A percentile compares a stretch with the other conserved stretches of the same genome.
phyloP scores from a whole-genome alignment of 768 basidiomycete genomes.

The Phanerochaete carnosa region DNA sequence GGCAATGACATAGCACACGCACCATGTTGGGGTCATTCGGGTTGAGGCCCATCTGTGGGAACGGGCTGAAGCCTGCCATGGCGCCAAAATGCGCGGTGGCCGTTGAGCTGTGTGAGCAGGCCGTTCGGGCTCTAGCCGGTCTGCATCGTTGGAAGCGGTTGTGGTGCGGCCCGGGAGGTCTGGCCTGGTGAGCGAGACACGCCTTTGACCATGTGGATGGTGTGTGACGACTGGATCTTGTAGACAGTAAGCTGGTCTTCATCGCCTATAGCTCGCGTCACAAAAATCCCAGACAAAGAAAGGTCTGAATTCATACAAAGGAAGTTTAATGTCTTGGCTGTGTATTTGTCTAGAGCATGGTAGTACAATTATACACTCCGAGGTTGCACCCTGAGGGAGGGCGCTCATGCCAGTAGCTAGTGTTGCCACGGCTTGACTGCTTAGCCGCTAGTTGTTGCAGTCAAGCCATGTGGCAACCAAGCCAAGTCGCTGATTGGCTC shows the following conservation, averaged over 20 bases:
- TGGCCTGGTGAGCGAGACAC: slow-evolving; percentile 44
- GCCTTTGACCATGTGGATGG: slow-evolving; percentile 93
- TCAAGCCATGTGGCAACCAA: too few relatives aligned
- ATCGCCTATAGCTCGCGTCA: too few relatives aligned
- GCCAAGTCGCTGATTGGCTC: too few relatives aligned
- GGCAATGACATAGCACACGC: slow-evolving; percentile 19
- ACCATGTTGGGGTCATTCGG: slow-evolving; percentile 94
- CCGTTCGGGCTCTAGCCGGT: slow-evolving; percentile 87
- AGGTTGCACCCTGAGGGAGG: too few relatives aligned
- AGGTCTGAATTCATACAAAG: too few relatives aligned
- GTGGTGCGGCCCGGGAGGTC: slow-evolving; percentile 40
- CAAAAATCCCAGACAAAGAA: too few relatives aligned
- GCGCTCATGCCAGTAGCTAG: too few relatives aligned
- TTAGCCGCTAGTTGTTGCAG: too few relatives aligned
- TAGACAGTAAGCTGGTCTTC: slow-evolving; percentile 80
- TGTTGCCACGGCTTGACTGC: too few relatives aligned
- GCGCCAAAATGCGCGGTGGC: slow-evolving; percentile 73
- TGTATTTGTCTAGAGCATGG: too few relatives aligned
- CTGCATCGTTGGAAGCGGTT: slow-evolving; percentile 80
- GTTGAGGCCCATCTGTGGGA: slow-evolving; percentile 88
- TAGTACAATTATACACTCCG: too few relatives aligned
- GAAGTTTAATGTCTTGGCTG: too few relatives aligned
- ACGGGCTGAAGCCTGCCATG: slow-evolving; percentile 89
- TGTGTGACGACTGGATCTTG: slow-evolving; percentile 88
- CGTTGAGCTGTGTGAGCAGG: slow-evolving; percentile 81